A percentile compares a stretch with the other conserved stretches of the same genome.
Conservation (phyloP, 352 stramenopile species). For the Globisporangium mamillatum region DNA sequence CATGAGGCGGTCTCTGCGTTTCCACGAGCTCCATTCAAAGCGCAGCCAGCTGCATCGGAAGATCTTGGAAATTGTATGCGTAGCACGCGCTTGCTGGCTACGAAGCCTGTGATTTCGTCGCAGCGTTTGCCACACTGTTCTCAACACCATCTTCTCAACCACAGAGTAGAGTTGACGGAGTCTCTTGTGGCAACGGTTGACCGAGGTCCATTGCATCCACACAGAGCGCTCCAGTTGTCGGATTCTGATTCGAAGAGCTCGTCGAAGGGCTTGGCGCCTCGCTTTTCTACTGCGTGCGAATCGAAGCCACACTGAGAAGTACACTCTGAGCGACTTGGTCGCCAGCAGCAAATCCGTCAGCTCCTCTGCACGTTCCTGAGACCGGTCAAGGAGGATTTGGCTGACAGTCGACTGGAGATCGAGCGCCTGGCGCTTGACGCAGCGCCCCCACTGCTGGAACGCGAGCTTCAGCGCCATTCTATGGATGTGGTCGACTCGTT, state of each 20-base stretch:
- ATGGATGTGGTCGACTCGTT: not conserved
- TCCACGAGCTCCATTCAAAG: conserved; percentile 15
- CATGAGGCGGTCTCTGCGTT: conserved; percentile 2
- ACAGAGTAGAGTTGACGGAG: not conserved
- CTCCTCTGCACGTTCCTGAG: conserved; percentile 4
- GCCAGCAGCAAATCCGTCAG: not conserved
- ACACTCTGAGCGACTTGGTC: not conserved
- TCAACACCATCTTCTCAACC: not conserved
- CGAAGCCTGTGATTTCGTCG: not conserved
- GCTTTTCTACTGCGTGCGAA: not conserved
- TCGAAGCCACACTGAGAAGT: conserved; percentile 6
- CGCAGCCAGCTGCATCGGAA: not conserved
- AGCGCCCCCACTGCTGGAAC: conserved; percentile 13
- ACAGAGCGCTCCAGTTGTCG: not conserved
- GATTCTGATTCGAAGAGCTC: not conserved
- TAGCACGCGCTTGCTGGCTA: not conserved
- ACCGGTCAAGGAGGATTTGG: conserved; percentile 12
- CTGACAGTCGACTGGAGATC: conserved; percentile 8
- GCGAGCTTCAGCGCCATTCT: not conserved
- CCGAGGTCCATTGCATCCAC: conserved; percentile 12
- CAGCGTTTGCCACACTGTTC: not conserved
- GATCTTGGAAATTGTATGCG: not conserved
- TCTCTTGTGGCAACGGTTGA: not conserved
- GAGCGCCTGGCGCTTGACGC: not conserved
- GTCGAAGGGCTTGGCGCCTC: not conserved